Conservation (phyloP, 2,329 filamentous ascomycete genomes). For the Aspergillus novofumigatus region DNA sequence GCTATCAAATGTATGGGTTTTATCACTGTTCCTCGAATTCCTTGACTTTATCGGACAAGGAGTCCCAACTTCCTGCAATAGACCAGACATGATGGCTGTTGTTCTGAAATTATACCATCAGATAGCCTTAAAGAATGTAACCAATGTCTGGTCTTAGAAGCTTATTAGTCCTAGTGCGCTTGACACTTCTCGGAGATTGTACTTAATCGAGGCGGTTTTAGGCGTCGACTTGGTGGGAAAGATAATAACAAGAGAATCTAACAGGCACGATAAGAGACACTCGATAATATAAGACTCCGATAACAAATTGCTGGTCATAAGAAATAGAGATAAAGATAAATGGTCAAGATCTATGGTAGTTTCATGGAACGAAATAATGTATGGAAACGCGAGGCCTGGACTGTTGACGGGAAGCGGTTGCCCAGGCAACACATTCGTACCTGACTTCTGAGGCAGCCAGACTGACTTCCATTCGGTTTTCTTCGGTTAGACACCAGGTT, state of each 20-base stretch:
- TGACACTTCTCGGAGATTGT: not conserved
- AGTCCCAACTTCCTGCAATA: constrained; percentile 25
- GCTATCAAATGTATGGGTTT: constrained; percentile 18
- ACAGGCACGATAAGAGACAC: not conserved
- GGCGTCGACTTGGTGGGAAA: not conserved
- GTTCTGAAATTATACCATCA: not conserved
- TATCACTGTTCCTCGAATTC: constrained; percentile 15
- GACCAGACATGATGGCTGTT: constrained; percentile 20
- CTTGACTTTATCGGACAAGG: constrained; percentile 30
- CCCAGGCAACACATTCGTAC: not conserved
- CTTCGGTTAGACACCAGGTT: not conserved
- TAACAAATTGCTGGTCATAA: not conserved
- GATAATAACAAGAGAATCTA: not conserved
- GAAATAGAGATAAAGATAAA: not conserved
- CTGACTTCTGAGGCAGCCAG: not conserved
- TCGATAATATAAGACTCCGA: not conserved
- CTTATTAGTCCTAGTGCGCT: not conserved
- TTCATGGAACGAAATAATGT: not conserved
- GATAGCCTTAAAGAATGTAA: not conserved
- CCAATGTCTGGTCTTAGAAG: not conserved
- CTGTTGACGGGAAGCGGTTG: not conserved
- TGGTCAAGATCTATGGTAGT: not conserved
- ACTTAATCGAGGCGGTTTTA: not conserved
- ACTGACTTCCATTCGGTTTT: not conserved
- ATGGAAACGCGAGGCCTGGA: not conserved